A percentile compares a stretch with the other conserved stretches of the same genome.
Evolutionary conservation across 2,329 filamentous ascomycete species (phyloP).

Genomic region (Epichloe typhina): DNA sequence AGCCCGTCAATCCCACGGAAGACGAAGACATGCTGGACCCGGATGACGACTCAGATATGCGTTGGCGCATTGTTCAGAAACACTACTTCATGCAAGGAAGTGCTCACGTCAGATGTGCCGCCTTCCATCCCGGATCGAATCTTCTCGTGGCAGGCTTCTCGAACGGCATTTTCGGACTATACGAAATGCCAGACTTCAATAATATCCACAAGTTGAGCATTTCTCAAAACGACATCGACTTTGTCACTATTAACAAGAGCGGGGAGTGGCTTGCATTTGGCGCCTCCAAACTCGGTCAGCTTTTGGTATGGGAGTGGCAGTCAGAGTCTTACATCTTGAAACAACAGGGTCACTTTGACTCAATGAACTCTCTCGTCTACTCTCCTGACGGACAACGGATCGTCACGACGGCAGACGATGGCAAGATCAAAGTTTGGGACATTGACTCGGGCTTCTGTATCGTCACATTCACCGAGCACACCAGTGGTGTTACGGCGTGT

Average conservation of each 20-base stretch:
- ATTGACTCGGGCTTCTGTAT: slow-evolving; percentile 93
- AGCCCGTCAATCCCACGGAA: slow-evolving; percentile 40
- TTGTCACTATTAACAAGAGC: slow-evolving; percentile 82
- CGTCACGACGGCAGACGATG: slow-evolving; percentile 88
- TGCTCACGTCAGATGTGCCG: slow-evolving; percentile 77
- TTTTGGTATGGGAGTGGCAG: slow-evolving; percentile 99
- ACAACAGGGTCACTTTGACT: slow-evolving; percentile 93
- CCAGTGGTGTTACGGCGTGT: slow-evolving; percentile 83
- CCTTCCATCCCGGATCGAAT: slow-evolving; percentile 75
- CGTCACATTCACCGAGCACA: slow-evolving; percentile 95
- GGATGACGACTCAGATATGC: slow-evolving; percentile 50
- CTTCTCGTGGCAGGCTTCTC: slow-evolving; percentile 96
- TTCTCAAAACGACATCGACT: slow-evolving; percentile 92
- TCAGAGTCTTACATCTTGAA: slow-evolving; percentile 98
- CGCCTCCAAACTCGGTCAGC: slow-evolving; percentile 83
- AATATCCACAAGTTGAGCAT: slow-evolving; percentile 88
- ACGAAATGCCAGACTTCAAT: slow-evolving; percentile 93
- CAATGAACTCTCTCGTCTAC: slow-evolving; percentile 86
- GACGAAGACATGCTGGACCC: slow-evolving; percentile 48
- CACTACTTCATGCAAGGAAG: slow-evolving; percentile 92
- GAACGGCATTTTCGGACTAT: slow-evolving; percentile 83
- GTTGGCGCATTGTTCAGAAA: slow-evolving; percentile 82
- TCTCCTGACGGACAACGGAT: slow-evolving; percentile 88
- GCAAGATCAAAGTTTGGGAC: slow-evolving; percentile 98
- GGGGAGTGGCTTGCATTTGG: slow-evolving; percentile 97